phyloP scores from a whole-genome alignment of 2,329 filamentous ascomycete species.

The Bipolaris oryzae region DNA sequence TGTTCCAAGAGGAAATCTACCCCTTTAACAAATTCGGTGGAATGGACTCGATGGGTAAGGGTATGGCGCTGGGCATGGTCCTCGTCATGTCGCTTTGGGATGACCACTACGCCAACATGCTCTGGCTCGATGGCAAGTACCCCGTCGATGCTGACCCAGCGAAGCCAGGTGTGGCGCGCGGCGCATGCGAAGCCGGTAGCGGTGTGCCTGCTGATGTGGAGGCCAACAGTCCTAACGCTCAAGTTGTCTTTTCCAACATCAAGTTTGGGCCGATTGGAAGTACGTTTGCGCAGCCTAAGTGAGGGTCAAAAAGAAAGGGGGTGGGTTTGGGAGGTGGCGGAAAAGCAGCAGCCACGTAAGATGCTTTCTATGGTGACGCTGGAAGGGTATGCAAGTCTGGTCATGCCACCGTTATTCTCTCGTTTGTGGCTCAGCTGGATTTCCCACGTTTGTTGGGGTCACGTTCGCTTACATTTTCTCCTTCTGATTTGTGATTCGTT shows the following conservation, averaged over 20 bases:
- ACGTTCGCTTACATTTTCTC: slow-evolving; percentile 28
- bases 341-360: no score
- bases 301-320: slow-evolving; percentile 6
- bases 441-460: slow-evolving; percentile 17
- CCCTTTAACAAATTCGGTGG: slow-evolving; percentile 63
- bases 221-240: slow-evolving; percentile 38
- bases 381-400: no score
- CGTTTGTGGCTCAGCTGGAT: no score
- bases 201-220: slow-evolving; percentile 48
- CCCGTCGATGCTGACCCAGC: slow-evolving; percentile 53
- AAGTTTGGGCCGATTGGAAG: slow-evolving; percentile 50
- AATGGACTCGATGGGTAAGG: slow-evolving; percentile 60
- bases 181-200: slow-evolving; percentile 45
- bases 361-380: no score
- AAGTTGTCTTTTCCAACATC: slow-evolving; percentile 50
- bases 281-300: slow-evolving; percentile 44
- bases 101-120: slow-evolving; percentile 71
- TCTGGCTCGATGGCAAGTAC: slow-evolving; percentile 74
- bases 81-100: slow-evolving; percentile 69
- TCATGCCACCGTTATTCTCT: no score
- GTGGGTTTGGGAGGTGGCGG: no score
- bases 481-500: neutral
- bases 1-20: slow-evolving; percentile 59
- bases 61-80: slow-evolving; percentile 65
- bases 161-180: slow-evolving; percentile 45